Evolutionary conservation across 2,329 filamentous ascomycete genomes (phyloP), one percentile per base, ranked within the genome.

Genomic region (Exophiala bonariae): DNA sequence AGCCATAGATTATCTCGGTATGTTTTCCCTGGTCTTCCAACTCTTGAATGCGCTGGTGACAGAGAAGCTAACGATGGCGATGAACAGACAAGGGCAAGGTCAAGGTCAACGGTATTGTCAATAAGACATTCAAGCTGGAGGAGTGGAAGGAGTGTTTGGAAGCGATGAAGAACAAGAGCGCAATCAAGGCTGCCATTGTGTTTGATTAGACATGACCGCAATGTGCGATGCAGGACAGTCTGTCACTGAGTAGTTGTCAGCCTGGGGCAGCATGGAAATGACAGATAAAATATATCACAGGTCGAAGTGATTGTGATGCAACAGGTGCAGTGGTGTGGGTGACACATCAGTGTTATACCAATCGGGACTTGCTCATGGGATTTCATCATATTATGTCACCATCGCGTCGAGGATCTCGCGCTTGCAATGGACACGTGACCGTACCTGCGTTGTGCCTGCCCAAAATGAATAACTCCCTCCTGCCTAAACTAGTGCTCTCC

Each of bases 151-250:
- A 86, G 63, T 85, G 83, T 52, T 70, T 89, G 56, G 80, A 87
- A 65, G 77, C 80, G 47, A 87, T 89, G 74, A 80, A 76, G 61
- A 83, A 86, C 69, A 87, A 87, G 75, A 79, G 72, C 43, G 84
- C 83, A 49, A 86, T 89, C 63, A 89, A 89, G 74, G 84, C 84
- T 42, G 83, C 82, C 13, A 87, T 89, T 64, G 78, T 82, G 37
- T 87, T 86, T 59, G 83, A 87, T 26, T 57, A 57, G 47, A 41
- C 22, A n/a, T n/a, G n/a, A n/a, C n/a, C n/a, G n/a, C n/a, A n/a
- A n/a, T n/a, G n/a, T n/a, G n/a, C n/a, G n/a, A n/a, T n/a, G n/a
- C n/a, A n/a, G n/a, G n/a, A n/a, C n/a, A n/a, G n/a, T n/a, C n/a
- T n/a, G n/a, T n/a, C n/a, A n/a, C n/a, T n/a, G n/a, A n/a, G n/a